phyloP scores from a whole-genome alignment of 164 flowering plant species.

The Umbilicus rupestris region DNA sequence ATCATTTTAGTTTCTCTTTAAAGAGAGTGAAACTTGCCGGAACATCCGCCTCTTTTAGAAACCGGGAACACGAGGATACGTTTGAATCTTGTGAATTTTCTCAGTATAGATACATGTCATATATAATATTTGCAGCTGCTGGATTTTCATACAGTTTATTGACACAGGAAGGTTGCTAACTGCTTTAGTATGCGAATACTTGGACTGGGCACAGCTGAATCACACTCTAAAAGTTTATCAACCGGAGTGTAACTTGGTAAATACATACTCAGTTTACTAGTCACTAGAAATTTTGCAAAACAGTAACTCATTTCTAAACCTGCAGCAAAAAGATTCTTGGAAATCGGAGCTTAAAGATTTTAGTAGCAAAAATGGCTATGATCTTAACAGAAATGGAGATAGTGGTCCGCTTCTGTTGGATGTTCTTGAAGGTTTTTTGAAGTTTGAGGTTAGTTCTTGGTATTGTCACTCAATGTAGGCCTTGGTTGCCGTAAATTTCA shows the following conservation, averaged over 20 bases:
- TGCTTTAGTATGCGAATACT: conserved; percentile 85
- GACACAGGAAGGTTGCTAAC: conserved; percentile 83
- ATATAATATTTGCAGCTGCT: not conserved
- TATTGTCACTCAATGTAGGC: not conserved
- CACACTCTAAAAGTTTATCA: conserved; percentile 91
- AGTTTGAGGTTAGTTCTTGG: conserved; percentile 65
- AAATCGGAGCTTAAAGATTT: conserved; percentile 89
- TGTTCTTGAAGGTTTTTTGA: conserved; percentile 93
- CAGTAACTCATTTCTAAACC: not conserved
- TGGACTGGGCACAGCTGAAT: conserved; percentile 95
- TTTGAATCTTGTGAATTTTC: too few species aligned
- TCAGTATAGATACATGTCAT: too few species aligned
- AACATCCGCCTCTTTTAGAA: too few species aligned
- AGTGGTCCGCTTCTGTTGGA: conserved; percentile 88
- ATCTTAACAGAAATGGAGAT: conserved; percentile 76
- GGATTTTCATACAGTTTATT: not conserved
- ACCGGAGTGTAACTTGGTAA: conserved; percentile 98
- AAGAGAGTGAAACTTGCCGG: too few species aligned
- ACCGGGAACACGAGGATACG: too few species aligned
- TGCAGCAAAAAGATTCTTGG: conserved; percentile 97
- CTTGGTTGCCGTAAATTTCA: not conserved
- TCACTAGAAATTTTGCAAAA: not conserved
- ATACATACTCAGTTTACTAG: not conserved
- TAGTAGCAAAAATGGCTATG: conserved; percentile 74
- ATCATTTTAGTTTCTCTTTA: too few species aligned